A percentile compares a stretch with the other conserved stretches of the same genome.
These are phyloP conservation scores for Dalbergia oliveri DNA, from an alignment of 306 rosid genomes.

Conservation along the genomic window DNA sequence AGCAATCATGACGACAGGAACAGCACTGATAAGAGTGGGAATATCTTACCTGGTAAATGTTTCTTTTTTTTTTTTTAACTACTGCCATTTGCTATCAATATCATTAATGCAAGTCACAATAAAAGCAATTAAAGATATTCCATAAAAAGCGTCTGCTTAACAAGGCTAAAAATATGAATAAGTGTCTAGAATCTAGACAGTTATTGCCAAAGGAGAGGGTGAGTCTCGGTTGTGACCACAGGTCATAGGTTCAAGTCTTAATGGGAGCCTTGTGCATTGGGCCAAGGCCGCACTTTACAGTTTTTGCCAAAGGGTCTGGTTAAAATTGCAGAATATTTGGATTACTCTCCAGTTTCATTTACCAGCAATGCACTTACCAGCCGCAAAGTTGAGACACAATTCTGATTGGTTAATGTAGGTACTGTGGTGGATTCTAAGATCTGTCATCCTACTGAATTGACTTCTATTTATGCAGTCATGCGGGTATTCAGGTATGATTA, in stretches of 20 bases:
- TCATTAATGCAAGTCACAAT: background rate
- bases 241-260: no score
- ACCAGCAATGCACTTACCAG: background rate
- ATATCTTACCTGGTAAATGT: slow-evolving; percentile 72
- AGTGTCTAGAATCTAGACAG: background rate
- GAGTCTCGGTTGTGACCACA: no score
- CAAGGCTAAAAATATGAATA: background rate
- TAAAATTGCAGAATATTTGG: background rate
- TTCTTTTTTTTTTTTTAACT: background rate
- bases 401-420: slow-evolving; percentile 55
- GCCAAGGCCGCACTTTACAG: no score
- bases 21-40: slow-evolving; percentile 74
- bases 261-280: no score
- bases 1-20: slow-evolving; percentile 66
- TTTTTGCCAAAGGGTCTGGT: no score
- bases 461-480: slow-evolving; percentile 87
- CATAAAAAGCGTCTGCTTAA: no score
- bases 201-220: no score
- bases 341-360: background rate
- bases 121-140: no score
- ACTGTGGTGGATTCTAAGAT: slow-evolving; percentile 88
- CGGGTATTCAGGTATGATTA: slow-evolving; percentile 77
- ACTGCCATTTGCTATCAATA: background rate
- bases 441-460: slow-evolving; percentile 90
- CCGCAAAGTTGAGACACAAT: background rate